Evolutionary conservation across 768 basidiomycete genomes (phyloP), one percentile per base, ranked within the genome.

Genomic region (Lactarius quietus): DNA sequence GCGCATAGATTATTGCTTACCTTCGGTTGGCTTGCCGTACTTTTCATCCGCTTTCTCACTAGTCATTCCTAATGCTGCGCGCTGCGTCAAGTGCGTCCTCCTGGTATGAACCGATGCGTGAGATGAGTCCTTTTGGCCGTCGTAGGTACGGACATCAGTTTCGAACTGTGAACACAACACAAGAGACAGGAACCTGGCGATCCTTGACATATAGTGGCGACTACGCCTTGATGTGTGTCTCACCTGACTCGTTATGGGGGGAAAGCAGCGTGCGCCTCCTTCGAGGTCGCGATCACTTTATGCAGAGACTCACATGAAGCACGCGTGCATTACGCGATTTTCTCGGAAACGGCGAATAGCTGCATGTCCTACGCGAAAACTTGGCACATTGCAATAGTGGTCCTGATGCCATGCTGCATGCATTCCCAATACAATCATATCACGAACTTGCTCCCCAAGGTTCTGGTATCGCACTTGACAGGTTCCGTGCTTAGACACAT

Each of bases 1-100:
- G 90, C 71, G 86, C 85, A 72, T 92, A 77, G 72, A 66, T 77
- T 15, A 54, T 64, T 53, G 56, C 56, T 57, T 66, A 61, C 56
- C 23, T 36, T 45, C 29, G 36, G 43, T 26, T 63, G 57, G 41
- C 43, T 33, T 67, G 54, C 52, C 63, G 17, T 60, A 55, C 59
- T 23, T 58, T 53, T 33, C 38, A 52, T 51, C 48, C 61, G 51
- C 61, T 14, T 52, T 54, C 57, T 59, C 57, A 48, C 51, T 51
- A 57, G 41, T 66, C 48, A 23, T 58, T 31, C 52, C 56, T 29
- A 29, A 38, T 53, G 57, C 65, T 62, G 65, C 65, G 65, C 61
- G 26, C 57, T 45, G 52, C 39, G 33, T 55, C 23, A 51, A 65
- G 52, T 56, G 26, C 20, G 48, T 61, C 36, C 57, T 51, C 57